phyloP scores from a whole-genome alignment of 2,329 filamentous ascomycete species.

The Colletotrichum paranaense region DNA sequence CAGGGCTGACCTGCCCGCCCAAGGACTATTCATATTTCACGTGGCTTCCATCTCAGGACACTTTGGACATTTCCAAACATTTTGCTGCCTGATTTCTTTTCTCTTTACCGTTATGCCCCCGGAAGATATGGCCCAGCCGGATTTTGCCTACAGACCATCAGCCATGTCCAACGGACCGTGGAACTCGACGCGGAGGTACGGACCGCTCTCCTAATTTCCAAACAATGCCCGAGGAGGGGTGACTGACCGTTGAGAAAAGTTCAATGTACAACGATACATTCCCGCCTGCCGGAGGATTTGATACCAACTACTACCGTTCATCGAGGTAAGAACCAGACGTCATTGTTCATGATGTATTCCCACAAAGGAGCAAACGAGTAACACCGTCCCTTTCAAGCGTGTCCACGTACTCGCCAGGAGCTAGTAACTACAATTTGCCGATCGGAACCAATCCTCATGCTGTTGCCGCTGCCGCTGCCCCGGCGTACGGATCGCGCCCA shows the following conservation, averaged over 20 bases:
- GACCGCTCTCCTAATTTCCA: constrained; percentile 37
- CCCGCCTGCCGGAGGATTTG: constrained; percentile 46
- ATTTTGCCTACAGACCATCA: constrained; percentile 59
- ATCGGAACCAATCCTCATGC: constrained; percentile 51
- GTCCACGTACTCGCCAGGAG: constrained; percentile 49
- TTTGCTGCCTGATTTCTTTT: constrained; percentile 35
- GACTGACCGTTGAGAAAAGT: constrained; percentile 41
- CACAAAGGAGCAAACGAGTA: constrained; percentile 40
- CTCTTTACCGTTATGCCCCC: constrained; percentile 46
- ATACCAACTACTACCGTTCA: constrained; percentile 49
- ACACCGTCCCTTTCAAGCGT: constrained; percentile 54
- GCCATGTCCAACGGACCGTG: constrained; percentile 60
- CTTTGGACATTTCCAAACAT: constrained; percentile 12
- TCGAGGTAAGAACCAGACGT: constrained; percentile 49
- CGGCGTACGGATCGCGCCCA: constrained; percentile 56
- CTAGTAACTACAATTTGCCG: constrained; percentile 46
- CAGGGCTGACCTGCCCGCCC: constrained; percentile 34
- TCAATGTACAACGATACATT: constrained; percentile 48
- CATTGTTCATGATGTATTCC: constrained; percentile 12
- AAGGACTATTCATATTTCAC: constrained; percentile 38
- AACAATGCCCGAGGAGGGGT: constrained; percentile 12
- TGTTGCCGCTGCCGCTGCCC: constrained; percentile 47
- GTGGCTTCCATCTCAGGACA: constrained; percentile 33
- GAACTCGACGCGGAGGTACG: constrained; percentile 65
- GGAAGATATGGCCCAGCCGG: constrained; percentile 58